Evolutionary conservation across 164 flowering plant genomes (phyloP).

Genomic region (Stephania yunnanensis): DNA sequence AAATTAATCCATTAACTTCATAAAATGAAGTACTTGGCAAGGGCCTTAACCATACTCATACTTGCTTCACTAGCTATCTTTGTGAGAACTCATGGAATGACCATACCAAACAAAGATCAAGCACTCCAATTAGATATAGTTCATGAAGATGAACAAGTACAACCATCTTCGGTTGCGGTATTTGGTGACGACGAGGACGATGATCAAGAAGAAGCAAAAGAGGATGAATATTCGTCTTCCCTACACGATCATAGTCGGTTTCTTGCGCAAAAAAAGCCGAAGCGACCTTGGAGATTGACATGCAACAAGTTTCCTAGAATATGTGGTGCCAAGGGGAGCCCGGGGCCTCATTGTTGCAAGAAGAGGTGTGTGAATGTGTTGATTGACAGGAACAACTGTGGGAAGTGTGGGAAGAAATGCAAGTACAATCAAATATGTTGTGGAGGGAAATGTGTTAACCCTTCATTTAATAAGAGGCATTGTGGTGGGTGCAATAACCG

Average conservation of each 20-base stretch:
- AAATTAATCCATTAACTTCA: background rate
- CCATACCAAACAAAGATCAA: background rate
- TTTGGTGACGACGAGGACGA: background rate
- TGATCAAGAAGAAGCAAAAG: background rate
- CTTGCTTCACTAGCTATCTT: background rate
- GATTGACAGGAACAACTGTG: slow-evolving; percentile 17
- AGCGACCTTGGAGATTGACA: background rate
- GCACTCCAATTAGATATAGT: background rate
- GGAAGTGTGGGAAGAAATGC: slow-evolving; percentile 23
- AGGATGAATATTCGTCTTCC: background rate
- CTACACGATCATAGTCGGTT: background rate
- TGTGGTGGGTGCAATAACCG: slow-evolving; percentile 22
- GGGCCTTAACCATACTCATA: background rate
- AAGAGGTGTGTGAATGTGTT: slow-evolving; percentile 20
- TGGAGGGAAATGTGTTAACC: slow-evolving; percentile 19
- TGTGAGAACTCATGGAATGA: background rate
- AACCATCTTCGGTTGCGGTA: background rate
- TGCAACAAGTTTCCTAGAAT: slow-evolving; percentile 15
- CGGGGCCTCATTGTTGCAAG: slow-evolving; percentile 17
- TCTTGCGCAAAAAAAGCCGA: background rate
- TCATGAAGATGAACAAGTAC: background rate
- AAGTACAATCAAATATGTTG: slow-evolving; percentile 19
- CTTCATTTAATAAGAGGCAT: slow-evolving; percentile 6
- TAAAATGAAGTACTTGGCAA: background rate
- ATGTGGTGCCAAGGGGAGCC: slow-evolving; percentile 16